These are phyloP conservation scores for Globisporangium nunn DNA, from an alignment of 352 stramenopile genomes.

Conservation along the genomic window DNA sequence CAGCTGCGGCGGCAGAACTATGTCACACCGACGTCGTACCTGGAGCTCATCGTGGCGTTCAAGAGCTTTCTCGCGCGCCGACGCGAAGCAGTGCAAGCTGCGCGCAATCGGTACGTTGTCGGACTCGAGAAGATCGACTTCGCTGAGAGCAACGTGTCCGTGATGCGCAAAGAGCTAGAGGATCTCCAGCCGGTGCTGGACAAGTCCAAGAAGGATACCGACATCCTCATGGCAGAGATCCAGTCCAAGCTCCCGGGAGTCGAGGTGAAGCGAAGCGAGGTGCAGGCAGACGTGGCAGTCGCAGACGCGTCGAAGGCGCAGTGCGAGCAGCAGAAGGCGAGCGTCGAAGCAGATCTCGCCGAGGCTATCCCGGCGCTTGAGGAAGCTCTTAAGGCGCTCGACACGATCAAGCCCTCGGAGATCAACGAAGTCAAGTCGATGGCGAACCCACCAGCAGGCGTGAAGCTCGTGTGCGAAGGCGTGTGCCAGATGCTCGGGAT, in stretches of 20 bases:
- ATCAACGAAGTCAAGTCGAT: constrained; percentile 94
- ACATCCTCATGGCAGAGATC: constrained; percentile 92
- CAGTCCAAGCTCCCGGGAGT: constrained; percentile 88
- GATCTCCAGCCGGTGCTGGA: constrained; percentile 92
- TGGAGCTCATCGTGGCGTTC: constrained; percentile 93
- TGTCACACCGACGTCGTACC: constrained; percentile 93
- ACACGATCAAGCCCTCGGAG: constrained; percentile 89
- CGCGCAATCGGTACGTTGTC: constrained; percentile 84
- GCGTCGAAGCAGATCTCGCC: constrained; percentile 86
- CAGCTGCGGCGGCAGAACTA: constrained; percentile 90
- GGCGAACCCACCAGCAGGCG: constrained; percentile 87
- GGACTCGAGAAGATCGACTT: constrained; percentile 93
- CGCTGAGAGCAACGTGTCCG: constrained; percentile 88
- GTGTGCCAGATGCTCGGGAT: constrained; percentile 94
- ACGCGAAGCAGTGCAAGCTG: constrained; percentile 75
- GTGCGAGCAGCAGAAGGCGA: constrained; percentile 87
- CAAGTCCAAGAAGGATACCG: constrained; percentile 88
- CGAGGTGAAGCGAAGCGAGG: constrained; percentile 69
- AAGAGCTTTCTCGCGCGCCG: constrained; percentile 85
- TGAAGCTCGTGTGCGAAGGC: constrained; percentile 91
- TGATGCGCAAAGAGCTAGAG: constrained; percentile 93
- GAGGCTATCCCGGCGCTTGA: constrained; percentile 91
- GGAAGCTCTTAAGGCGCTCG: constrained; percentile 89
- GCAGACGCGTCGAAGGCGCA: constrained; percentile 79
- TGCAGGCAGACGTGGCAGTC: constrained; percentile 76